These are phyloP conservation scores for Diaporthe helianthi DNA, from an alignment of 2,329 filamentous ascomycete species.

Conservation along the genomic window DNA sequence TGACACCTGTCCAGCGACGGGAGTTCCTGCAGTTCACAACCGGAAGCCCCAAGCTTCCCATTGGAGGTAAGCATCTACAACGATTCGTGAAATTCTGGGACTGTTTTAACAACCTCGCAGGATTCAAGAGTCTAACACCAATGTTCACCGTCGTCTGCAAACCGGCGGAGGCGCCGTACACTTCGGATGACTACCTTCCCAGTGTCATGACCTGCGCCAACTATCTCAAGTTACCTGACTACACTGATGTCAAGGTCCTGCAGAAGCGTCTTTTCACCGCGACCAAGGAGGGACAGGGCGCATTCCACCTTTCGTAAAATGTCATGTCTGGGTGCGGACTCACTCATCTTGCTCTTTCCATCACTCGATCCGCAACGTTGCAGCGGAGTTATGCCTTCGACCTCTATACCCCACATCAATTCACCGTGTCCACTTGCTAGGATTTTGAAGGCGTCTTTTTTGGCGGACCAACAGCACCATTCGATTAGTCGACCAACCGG, in stretches of 20 bases:
- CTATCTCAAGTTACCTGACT: slow-evolving; percentile 97
- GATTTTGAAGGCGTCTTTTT: slow-evolving; percentile 1
- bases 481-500: not conserved
- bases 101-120: slow-evolving; percentile 54
- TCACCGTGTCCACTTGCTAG: slow-evolving; percentile 26
- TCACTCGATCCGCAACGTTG: slow-evolving; percentile 1
- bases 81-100: not conserved
- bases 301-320: slow-evolving; percentile 88
- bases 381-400: slow-evolving; percentile 8
- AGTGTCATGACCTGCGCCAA: slow-evolving; percentile 99
- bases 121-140: slow-evolving; percentile 94
- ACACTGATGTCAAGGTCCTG: slow-evolving; percentile 79
- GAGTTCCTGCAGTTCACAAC: slow-evolving; percentile 98
- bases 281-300: slow-evolving; percentile 94
- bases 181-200: slow-evolving; percentile 96
- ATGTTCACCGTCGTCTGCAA: slow-evolving; percentile 99
- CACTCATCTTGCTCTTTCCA: not conserved
- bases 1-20: slow-evolving; percentile 75
- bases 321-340: not conserved
- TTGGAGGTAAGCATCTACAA: slow-evolving; percentile 77
- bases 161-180: slow-evolving; percentile 92
- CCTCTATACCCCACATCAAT: slow-evolving; percentile 15
- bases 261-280: slow-evolving; percentile 81
- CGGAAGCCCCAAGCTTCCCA: slow-evolving; percentile 95
- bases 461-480: slow-evolving; percentile 28